These are phyloP conservation scores for Mallotus repandus DNA, from an alignment of 441 rosid species.

Conservation along the genomic window DNA sequence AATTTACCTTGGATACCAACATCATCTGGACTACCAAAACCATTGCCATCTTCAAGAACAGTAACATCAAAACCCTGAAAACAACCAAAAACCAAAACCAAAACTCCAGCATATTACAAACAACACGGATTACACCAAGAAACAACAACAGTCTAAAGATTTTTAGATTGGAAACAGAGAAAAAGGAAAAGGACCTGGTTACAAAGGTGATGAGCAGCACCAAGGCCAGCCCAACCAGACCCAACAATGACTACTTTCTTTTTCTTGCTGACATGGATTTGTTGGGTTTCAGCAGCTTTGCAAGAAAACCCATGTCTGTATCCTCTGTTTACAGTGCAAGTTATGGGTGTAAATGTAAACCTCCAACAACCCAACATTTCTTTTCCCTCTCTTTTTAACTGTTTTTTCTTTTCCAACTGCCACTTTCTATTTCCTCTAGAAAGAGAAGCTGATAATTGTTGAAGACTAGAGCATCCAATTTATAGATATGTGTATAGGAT, in stretches of 20 bases:
- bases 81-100: not conserved
- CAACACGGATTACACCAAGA: not conserved
- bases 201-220: slow-evolving; percentile 66
- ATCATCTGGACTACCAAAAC: slow-evolving; percentile 45
- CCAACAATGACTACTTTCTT: slow-evolving; percentile 55
- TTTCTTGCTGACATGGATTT: slow-evolving; percentile 18
- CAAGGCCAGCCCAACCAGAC: slow-evolving; percentile 70
- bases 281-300: slow-evolving; percentile 24
- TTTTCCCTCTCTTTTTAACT: not conserved
- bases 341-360: slow-evolving; percentile 11
- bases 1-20: slow-evolving; percentile 51
- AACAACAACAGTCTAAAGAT: not conserved
- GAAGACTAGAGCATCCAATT: too few relatives aligned
- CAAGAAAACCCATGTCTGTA: slow-evolving; percentile 27
- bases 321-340: not conserved
- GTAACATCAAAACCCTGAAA: slow-evolving; percentile 62
- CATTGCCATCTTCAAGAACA: slow-evolving; percentile 49
- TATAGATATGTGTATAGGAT: too few relatives aligned
- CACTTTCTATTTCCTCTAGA: not conserved
- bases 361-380: slow-evolving; percentile 39
- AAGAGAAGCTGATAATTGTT: not conserved
- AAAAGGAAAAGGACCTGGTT: slow-evolving; percentile 36
- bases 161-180: too few relatives aligned
- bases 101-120: not conserved
- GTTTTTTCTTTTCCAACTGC: not conserved